Evolutionary conservation across 192 early-diverging fungal genomes (phyloP).

Genomic region (Backusella liffmaniae): DNA sequence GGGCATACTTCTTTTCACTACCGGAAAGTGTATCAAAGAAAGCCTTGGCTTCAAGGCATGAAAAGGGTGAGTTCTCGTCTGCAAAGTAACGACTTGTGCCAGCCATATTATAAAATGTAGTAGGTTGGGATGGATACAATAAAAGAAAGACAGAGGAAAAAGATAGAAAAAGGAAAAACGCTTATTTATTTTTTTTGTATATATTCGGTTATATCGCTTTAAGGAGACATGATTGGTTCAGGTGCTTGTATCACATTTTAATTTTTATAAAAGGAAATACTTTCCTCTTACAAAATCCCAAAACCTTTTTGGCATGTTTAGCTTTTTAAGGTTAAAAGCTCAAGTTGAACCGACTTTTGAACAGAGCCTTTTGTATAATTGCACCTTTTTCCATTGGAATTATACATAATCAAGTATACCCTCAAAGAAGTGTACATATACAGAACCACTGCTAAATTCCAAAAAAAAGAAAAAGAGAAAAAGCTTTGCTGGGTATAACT

Average conservation of each 20-base stretch:
- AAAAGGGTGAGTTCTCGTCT: constrained; percentile 46
- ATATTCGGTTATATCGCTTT: background rate
- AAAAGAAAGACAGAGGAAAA: background rate
- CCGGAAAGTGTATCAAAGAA: constrained; percentile 48
- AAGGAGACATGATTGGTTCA: background rate
- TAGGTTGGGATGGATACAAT: background rate
- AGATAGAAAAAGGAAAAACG: no score
- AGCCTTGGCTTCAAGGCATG: constrained; percentile 45
- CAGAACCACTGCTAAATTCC: no score
- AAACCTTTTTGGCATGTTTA: background rate
- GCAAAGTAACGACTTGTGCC: constrained; percentile 36
- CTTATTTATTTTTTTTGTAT: no score
- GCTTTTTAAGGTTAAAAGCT: background rate
- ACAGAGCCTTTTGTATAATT: background rate
- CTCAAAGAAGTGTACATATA: no score
- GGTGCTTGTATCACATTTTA: background rate
- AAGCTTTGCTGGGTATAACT: no score
- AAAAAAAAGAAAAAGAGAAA: no score
- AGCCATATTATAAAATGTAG: background rate
- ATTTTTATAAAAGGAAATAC: background rate
- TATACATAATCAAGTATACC: no score
- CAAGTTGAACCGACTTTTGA: background rate
- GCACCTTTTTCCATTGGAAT: no score
- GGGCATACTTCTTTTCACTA: constrained; percentile 54
- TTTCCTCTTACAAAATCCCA: background rate